Conservation (phyloP, 73 alveolate species). For the Paraurostyla sp. region DNA sequence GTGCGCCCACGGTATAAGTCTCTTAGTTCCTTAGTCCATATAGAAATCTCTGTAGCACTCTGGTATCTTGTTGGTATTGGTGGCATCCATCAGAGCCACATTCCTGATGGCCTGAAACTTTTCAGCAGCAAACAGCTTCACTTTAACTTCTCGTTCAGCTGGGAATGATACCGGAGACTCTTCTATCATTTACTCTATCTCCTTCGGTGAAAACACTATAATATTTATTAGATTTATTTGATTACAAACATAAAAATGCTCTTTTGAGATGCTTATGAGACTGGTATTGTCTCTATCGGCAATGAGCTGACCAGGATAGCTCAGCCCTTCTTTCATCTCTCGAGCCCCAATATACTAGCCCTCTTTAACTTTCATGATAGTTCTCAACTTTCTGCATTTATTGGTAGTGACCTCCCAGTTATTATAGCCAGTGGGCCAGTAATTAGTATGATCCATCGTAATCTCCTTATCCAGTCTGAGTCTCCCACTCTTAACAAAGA, state of each 20-base stretch:
- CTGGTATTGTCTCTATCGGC: constrained; percentile 13
- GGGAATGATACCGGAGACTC: constrained; percentile 12
- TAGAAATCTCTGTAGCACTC: constrained; percentile 55
- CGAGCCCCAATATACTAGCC: constrained; percentile 18
- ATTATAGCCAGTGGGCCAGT: constrained; percentile 33
- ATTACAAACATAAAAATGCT: constrained; percentile 44
- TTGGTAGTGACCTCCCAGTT: constrained; percentile 56
- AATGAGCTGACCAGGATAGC: constrained; percentile 31
- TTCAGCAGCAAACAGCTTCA: constrained; percentile 29
- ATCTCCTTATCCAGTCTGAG: constrained; percentile 23
- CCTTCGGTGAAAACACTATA: constrained; percentile 47
- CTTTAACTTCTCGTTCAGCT: constrained; percentile 40
- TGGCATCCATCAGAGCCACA: constrained; percentile 44
- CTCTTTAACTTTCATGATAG: neutral
- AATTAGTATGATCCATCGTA: constrained; percentile 48
- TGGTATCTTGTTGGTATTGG: constrained; percentile 45
- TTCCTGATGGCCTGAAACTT: constrained; percentile 33
- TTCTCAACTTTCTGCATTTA: constrained; percentile 18
- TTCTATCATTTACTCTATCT: neutral
- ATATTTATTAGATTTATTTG: neutral
- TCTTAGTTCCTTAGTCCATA: constrained; percentile 36
- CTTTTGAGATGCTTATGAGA: neutral
- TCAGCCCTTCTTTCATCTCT: constrained; percentile 6
- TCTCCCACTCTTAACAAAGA: constrained; percentile 48
- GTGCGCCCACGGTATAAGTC: constrained; percentile 48